phyloP scores from a whole-genome alignment of 208 protist genomes.

The Crithidia sp. region DNA sequence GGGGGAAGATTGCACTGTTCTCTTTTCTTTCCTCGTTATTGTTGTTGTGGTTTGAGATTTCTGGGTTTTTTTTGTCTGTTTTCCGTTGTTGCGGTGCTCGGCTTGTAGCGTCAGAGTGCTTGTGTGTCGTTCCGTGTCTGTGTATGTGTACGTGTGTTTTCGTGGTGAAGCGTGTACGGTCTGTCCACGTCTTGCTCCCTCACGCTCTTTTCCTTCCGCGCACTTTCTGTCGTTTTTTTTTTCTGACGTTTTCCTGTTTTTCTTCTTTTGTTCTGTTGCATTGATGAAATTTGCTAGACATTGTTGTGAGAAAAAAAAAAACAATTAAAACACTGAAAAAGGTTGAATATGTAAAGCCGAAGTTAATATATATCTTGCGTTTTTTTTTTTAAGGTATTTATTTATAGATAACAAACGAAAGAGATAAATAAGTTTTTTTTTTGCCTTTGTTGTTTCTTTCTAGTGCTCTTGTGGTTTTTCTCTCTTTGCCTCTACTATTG shows the following conservation, averaged over 20 bases:
- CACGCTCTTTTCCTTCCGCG: conserved; percentile 1
- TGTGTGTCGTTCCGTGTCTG: too few relatives aligned
- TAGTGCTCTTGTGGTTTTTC: not conserved
- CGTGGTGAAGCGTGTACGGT: too few relatives aligned
- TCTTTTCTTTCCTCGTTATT: too few relatives aligned
- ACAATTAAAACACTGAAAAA: not conserved
- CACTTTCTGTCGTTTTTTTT: not conserved
- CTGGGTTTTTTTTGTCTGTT: too few relatives aligned
- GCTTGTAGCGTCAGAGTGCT: too few relatives aligned
- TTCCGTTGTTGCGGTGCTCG: too few relatives aligned
- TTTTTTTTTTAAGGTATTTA: conserved; percentile 12
- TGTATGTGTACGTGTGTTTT: too few relatives aligned
- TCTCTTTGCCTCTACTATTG: not conserved
- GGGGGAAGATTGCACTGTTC: too few relatives aligned
- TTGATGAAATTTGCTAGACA: not conserved
- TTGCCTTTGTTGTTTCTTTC: conserved; percentile 15
- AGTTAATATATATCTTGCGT: not conserved
- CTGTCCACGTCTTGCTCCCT: too few relatives aligned
- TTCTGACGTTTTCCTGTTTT: conserved; percentile 8
- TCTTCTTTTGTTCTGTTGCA: conserved; percentile 21
- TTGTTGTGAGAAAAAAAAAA: too few relatives aligned
- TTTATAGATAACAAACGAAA: too few relatives aligned
- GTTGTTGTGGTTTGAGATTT: too few relatives aligned
- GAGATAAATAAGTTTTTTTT: not conserved
- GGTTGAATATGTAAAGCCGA: not conserved